A percentile compares a stretch with the other conserved stretches of the same genome.
Conservation (phyloP, 2,329 filamentous ascomycete genomes). For the Aspergillus ruber region DNA sequence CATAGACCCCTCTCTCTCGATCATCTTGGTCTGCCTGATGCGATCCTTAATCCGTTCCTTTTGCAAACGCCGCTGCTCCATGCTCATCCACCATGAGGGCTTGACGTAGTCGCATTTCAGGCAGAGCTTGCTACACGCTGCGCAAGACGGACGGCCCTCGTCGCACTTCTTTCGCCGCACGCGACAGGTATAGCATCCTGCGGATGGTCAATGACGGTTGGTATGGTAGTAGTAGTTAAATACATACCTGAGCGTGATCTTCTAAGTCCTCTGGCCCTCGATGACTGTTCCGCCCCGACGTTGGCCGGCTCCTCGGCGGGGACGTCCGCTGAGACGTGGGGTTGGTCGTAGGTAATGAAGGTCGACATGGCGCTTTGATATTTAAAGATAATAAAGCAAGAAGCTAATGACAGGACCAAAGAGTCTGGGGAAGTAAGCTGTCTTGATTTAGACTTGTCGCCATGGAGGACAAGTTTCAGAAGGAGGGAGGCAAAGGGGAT, state of each 20-base stretch:
- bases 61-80: slow-evolving; percentile 71
- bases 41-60: slow-evolving; percentile 94
- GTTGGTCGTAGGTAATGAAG: background rate
- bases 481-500: background rate
- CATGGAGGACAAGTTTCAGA: background rate
- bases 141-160: slow-evolving; percentile 56
- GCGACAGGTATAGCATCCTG: slow-evolving; percentile 62
- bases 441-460: background rate
- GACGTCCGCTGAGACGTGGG: background rate
- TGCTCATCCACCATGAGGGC: slow-evolving; percentile 94
- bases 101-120: slow-evolving; percentile 91
- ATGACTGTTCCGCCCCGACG: slow-evolving; percentile 24
- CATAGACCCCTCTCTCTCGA: slow-evolving; percentile 65
- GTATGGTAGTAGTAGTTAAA: background rate
- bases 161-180: slow-evolving; percentile 64
- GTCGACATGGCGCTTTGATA: background rate
- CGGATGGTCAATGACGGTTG: background rate
- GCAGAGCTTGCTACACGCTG: slow-evolving; percentile 62
- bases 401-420: no score
- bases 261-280: slow-evolving; percentile 68
- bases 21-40: slow-evolving; percentile 91
- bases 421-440: background rate
- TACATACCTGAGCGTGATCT: slow-evolving; percentile 84
- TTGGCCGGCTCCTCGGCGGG: background rate
- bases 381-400: background rate